phyloP scores from a whole-genome alignment of 2,329 filamentous ascomycete genomes.

The Emmonsia crescens region DNA sequence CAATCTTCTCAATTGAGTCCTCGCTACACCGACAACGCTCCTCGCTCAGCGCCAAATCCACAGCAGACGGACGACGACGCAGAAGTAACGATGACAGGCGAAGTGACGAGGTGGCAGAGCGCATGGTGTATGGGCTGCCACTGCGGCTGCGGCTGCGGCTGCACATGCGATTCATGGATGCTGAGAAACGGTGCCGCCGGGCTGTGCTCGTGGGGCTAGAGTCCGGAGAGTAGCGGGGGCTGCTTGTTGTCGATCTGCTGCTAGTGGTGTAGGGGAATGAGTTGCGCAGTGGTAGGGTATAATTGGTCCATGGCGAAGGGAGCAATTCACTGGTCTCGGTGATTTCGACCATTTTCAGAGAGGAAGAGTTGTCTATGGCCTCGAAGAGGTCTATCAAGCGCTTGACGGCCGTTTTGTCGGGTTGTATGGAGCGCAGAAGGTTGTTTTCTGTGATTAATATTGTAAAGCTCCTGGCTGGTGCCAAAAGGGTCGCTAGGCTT shows the following conservation, averaged over 20 bases:
- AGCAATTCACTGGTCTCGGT: constrained; percentile 7
- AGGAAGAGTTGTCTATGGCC: constrained; percentile 10
- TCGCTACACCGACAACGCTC: constrained; percentile 31
- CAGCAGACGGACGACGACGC: constrained; percentile 33
- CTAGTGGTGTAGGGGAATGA: constrained; percentile 20
- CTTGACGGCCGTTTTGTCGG: constrained; percentile 11
- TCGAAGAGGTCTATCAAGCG: constrained; percentile 16
- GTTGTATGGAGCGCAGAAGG: not conserved
- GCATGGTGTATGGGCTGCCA: constrained; percentile 21
- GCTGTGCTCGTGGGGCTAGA: constrained; percentile 18
- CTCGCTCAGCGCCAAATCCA: constrained; percentile 34
- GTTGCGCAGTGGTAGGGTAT: constrained; percentile 22
- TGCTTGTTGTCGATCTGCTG: constrained; percentile 22
- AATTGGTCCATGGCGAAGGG: constrained; percentile 21
- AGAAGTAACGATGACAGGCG: constrained; percentile 24
- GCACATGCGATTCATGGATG: constrained; percentile 11
- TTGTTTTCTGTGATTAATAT: not conserved
- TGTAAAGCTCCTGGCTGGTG: not conserved
- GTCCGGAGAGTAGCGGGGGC: constrained; percentile 22
- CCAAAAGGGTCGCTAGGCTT: not conserved
- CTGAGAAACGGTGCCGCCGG: constrained; percentile 17
- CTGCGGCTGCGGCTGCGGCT: constrained; percentile 19
- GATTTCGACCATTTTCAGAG: constrained; percentile 7
- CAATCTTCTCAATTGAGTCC: constrained; percentile 30
- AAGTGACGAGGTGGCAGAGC: constrained; percentile 18